These are phyloP conservation scores for Combretum micranthum DNA, from an alignment of 345 rosid species.

Conservation along the genomic window DNA sequence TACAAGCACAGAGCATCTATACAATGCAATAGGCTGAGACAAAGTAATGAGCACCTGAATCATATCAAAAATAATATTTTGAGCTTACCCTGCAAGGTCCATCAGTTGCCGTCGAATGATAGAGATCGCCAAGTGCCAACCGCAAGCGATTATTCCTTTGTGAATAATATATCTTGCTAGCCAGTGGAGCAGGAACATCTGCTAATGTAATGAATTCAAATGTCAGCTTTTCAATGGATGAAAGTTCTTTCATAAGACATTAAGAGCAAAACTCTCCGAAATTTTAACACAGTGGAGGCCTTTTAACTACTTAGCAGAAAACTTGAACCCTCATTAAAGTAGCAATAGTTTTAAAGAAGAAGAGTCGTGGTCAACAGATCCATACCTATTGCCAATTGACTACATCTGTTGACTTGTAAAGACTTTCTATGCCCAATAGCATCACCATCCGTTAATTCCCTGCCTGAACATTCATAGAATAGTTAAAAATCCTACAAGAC, in stretches of 20 bases:
- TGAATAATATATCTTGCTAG: constrained; percentile 13
- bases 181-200: constrained; percentile 13
- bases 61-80: too few species aligned
- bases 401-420: constrained; percentile 11
- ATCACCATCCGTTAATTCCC: constrained; percentile 15
- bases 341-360: too few species aligned
- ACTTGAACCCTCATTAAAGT: too few species aligned
- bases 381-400: constrained; percentile 21
- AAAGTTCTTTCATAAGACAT: too few species aligned
- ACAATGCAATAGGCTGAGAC: too few species aligned
- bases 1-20: too few species aligned
- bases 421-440: constrained; percentile 7
- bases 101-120: constrained; percentile 4
- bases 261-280: too few species aligned
- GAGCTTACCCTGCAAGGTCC: not conserved
- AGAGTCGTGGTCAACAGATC: not conserved
- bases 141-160: constrained; percentile 15
- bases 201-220: not conserved
- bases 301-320: too few species aligned
- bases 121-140: constrained; percentile 3
- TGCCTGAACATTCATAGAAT: constrained; percentile 12
- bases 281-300: too few species aligned
- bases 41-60: too few species aligned
- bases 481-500: not conserved
- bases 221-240: too few species aligned